Conservation (phyloP, 1,139 yeast species). For the Tardiomyces digboiensis region DNA sequence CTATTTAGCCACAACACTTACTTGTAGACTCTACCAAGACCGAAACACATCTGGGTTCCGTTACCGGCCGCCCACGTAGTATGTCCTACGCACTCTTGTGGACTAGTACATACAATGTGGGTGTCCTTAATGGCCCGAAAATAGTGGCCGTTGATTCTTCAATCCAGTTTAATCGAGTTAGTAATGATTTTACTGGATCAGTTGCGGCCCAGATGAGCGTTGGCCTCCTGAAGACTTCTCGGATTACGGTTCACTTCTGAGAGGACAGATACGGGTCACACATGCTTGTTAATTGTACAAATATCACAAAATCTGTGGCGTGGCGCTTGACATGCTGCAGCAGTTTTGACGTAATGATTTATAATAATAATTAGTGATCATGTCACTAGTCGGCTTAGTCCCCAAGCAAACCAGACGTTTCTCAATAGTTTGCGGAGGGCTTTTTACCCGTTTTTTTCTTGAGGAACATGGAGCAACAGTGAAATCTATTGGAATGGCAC, state of each 20-base stretch:
- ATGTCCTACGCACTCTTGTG: no score
- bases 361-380: neutral
- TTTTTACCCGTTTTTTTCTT: neutral
- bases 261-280: conserved; percentile 23
- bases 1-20: no score
- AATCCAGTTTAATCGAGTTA: neutral
- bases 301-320: neutral
- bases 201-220: conserved; percentile 1
- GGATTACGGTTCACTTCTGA: conserved; percentile 3
- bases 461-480: no score
- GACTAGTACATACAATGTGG: no score
- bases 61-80: no score
- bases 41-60: no score
- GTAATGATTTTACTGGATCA: neutral
- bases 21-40: no score
- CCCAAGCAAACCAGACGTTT: neutral
- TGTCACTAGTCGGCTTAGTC: neutral
- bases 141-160: conserved; percentile 1
- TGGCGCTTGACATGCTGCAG: neutral
- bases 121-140: no score
- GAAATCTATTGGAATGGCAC: neutral
- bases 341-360: neutral
- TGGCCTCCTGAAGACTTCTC: conserved; percentile 5
- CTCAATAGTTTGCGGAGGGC: neutral
- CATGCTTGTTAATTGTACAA: conserved; percentile 5